These are phyloP conservation scores for Allium fistulosum DNA, from an alignment of 106 monocot species.

Conservation along the genomic window DNA sequence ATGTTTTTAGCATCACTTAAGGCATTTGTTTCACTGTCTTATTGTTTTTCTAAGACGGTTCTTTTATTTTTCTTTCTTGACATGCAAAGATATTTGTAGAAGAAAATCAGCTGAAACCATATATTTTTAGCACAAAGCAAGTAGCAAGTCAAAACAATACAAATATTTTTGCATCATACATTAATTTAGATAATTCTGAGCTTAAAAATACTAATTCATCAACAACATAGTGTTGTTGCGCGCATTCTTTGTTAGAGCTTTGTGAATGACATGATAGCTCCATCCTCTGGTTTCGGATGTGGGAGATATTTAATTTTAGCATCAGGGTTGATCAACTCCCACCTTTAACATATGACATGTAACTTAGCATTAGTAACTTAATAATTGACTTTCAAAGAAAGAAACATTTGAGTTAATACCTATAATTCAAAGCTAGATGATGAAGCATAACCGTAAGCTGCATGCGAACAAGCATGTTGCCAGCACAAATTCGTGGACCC, in stretches of 20 bases:
- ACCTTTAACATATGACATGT: not conserved
- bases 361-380: not conserved
- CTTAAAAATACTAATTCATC: too few relatives aligned
- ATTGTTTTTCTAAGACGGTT: too few relatives aligned
- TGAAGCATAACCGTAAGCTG: slow-evolving; percentile 16
- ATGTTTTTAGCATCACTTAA: too few relatives aligned
- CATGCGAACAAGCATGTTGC: slow-evolving; percentile 16
- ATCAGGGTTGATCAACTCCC: slow-evolving; percentile 2
- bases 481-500: slow-evolving; percentile 12
- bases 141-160: too few relatives aligned
- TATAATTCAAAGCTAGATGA: slow-evolving; percentile 15
- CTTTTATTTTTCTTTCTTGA: too few relatives aligned
- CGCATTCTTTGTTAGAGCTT: not conserved
- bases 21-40: too few relatives aligned
- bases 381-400: not conserved
- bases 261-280: not conserved
- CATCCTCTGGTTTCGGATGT: slow-evolving; percentile 2
- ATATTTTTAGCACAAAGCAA: too few relatives aligned
- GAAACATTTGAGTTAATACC: not conserved
- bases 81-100: too few relatives aligned
- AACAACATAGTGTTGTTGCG: too few relatives aligned
- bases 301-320: slow-evolving; percentile 4
- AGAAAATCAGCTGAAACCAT: too few relatives aligned
- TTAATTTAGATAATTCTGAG: too few relatives aligned
- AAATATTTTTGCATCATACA: too few relatives aligned